Base-by-base conservation (phyloP, 2,329 filamentous ascomycete genomes). In the Arthrobotrys sinensis region DNA sequence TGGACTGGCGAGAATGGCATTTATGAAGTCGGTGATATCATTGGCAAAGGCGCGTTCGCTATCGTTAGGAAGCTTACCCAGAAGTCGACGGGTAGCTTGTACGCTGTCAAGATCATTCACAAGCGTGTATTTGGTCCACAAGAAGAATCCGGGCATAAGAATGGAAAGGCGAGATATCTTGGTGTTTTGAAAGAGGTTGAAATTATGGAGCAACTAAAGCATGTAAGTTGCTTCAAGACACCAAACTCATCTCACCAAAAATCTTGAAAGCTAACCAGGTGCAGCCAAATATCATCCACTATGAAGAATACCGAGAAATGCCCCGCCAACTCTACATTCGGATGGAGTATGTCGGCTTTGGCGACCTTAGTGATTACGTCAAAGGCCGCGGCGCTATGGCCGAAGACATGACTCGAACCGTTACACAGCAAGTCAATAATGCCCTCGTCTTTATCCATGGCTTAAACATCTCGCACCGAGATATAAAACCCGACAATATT, bases 401-500 rank as follows among this genome's bases (percentile, higher is more conserved):
- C 0, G 95, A 98, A 83, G 81, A 84, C 0, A 86, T 91, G 80
- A 91, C 90, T n/a, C 90, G 91, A 83, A 86, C 86, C 4, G 92
- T 97, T 84, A 89, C 94, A 0, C 84, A 85, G 19, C 93, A 97
- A 83, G 89, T 98, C 40, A 86, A 97, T 50, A 89, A 91, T 81
- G 95, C 95, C 1, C 86, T 99, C 65, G 90, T 90, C 34, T 97
- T 99, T 83, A 87, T 99, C 7, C 96, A 99, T 84, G 87, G 88
- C 66, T 91, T 92, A 82, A 93, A 92, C 82, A 97, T 99, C 81
- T 98, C 95, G 0, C 96, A 99, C 85, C 92, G 96, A n/a, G 96
- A 99, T 84, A 94, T 99, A 83, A 99, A 99, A 83, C 96, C 96
- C 0, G 96, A 99, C 86, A 99, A 99, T 82, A 97, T 99, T 78